Conservation (phyloP, 345 rosid genomes). For the Hypericum perforatum region DNA sequence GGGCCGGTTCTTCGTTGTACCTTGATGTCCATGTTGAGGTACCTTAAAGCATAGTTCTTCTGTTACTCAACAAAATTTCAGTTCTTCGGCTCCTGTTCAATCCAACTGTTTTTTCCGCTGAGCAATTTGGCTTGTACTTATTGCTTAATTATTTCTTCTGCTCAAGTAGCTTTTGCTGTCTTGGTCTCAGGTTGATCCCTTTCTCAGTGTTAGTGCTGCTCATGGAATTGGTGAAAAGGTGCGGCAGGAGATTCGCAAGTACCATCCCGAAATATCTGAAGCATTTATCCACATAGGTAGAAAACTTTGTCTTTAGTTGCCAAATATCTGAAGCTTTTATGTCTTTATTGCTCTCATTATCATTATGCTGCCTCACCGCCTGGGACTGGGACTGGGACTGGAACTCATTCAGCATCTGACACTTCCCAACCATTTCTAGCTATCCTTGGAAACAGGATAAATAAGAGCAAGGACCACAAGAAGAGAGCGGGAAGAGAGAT, state of each 20-base stretch:
- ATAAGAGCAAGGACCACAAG: too few species aligned
- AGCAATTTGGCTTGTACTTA: background rate
- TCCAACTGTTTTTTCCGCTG: background rate
- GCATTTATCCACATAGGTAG: slow-evolving; percentile 93
- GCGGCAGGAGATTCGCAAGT: slow-evolving; percentile 50
- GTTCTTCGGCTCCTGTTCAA: background rate
- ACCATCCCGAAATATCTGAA: slow-evolving; percentile 72
- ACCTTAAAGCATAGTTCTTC: slow-evolving; percentile 5
- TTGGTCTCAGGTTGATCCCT: slow-evolving; percentile 67
- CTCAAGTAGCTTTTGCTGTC: background rate
- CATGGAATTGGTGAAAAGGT: slow-evolving; percentile 83
- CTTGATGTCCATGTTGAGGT: slow-evolving; percentile 97
- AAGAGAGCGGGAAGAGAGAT: too few species aligned
- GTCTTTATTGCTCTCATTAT: background rate
- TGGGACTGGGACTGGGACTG: background rate
- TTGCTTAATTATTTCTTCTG: background rate
- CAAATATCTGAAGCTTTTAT: background rate
- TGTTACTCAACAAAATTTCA: background rate
- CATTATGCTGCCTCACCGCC: background rate
- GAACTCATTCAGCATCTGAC: too few species aligned
- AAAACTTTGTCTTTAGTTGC: slow-evolving; percentile 2
- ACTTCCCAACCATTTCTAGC: too few species aligned
- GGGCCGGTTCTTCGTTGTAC: slow-evolving; percentile 79
- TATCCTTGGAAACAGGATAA: too few species aligned
- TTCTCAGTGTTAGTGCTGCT: slow-evolving; percentile 80